Base-by-base conservation (phyloP, 257 asterid genomes). In the Avicennia marina region DNA sequence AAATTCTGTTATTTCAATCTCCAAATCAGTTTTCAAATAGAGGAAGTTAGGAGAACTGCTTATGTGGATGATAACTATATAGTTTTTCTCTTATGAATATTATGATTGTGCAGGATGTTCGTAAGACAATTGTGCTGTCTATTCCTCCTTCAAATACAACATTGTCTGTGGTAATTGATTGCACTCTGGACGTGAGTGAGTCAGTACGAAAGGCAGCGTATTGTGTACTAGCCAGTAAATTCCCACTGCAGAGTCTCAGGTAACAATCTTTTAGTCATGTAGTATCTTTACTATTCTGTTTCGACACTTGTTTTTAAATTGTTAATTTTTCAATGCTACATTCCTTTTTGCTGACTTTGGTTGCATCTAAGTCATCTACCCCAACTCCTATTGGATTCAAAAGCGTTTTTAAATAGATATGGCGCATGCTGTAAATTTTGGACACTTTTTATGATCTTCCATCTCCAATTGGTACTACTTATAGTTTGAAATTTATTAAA, bases 201-300 rank as follows among this genome's bases (percentile, higher is more conserved):
- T 73, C 87, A 17, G 98, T 86, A 46, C 75, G 98, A 58, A 91
- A 76, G 76, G 89, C 97, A 48, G 94, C 91, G 49, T 91, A 88
- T 68, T 70, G 71, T 60, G 94, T 81, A 47, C 72, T 91, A 57
- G 87, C 89, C 47, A 75, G 81, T 75, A 91, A 88, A 77, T 83
- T 81, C 65, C 95, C 96, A 7, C 78, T 85, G 53, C 95, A 91
- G 75, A 85, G 90, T 71, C 95, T 91, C 60, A 91, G 97, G 98
- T 88, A 69, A 81, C 60, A 46, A 20, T 34, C 44, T 43, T 32
- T 46, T 12, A 27, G 33, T 60, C 52, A 24, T 24, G 1, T 24
- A 40, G 11, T n/a, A 59, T 21, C 24, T 26, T 31, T 38, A 13
- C 24, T 20, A n/a, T n/a, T 46, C 42, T 54, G 21, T 63, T 58